Evolutionary conservation across 1,139 yeast species (phyloP), one percentile per base, ranked within the genome.

Genomic region (Blastobotrys persicus): DNA sequence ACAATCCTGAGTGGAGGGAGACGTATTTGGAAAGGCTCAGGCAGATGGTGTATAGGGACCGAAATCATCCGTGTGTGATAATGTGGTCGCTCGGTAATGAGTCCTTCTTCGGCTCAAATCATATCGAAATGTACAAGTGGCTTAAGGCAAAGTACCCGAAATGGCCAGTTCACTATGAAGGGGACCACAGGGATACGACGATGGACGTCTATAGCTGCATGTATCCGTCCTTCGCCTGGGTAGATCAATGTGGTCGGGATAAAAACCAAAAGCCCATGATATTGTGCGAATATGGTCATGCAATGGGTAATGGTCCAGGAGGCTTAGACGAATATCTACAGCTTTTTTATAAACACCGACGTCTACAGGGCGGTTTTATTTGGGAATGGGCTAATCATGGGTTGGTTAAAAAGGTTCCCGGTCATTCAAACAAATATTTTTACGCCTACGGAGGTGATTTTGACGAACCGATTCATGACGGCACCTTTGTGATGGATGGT

Each of bases 331-430:
- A 67, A 49, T 69, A 69, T 46, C 65, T 61, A 52, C 69, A 67
- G 4, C 45, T 62, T 31, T 68, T 69, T 50, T 60, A 65, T 43
- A 54, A 62, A 41, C 50, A 65, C 46, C 58, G 57, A 2, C 54
- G 59, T 3, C 51, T 69, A 11, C 72, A 67, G 48, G 73, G 73
- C 12, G 73, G 73, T 7, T 69, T 66, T 52, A 57, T 69, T 11
- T 69, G 73, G 73, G 73, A 69, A 51, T 69, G 73, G 73, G 66
- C 67, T 7, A 68, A 67, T 48, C 73, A 69, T 49, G 73, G 73
- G 5, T 46, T 68, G 13, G 16, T 31, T 7, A 42, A 3, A 38
- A 48, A 16, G 42, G 42, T 37, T 6, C 41, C 41, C 3, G 41
- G 41, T 7, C 11, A 16, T 18, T 7, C 11, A 4, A 37, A 40